Base-by-base conservation (phyloP, 257 asterid species). In the Gardenia jasminoides region DNA sequence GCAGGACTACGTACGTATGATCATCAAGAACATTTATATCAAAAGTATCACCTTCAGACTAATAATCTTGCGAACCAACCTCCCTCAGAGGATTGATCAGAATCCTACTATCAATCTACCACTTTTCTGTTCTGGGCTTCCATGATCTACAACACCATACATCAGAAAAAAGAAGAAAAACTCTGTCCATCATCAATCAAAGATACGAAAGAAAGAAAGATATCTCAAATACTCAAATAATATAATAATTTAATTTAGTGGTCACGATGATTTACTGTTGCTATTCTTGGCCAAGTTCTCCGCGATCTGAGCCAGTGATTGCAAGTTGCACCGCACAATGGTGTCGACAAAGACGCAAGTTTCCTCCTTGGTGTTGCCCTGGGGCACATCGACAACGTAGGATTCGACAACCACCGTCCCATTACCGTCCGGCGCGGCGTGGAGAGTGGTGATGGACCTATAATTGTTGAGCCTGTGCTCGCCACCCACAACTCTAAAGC, bases 401-500 rank as follows among this genome's bases (percentile, higher is more conserved):
- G 97, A 93, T 10, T 93, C 98, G 74, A 92, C 93, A 72, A 93
- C 93, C 84, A 92, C 89, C 74, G 97, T 90, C 19, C 78, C 84
- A 0, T 81, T 58, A 11, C 86, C 77, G n/a, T 75, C 85, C 9
- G 70, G 67, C 2, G 80, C 47, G 4, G 86, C 80, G 66, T 92
- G 97, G n/a, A 92, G 88, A 6, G 94, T 90, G 10, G 97, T 92
- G 0, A 93, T 94, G 0, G 97, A 93, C 33, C 91, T 78, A 79
- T 93, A 93, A 76, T 93, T 90, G 0, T 80, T 78, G 8, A 93
- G 88, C 76, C 98, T 83, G 78, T 93, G 98, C 20, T 87, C 94
- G 8, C 98, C 98, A 0, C 98, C 98, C 26, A 93, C 96, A 5
- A 93, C 89, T 39, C 94, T 82, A 84, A 93, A 93, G 52, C 98